Evolutionary conservation across 2,329 filamentous ascomycete species (phyloP), one percentile per base, ranked within the genome.

Genomic region (Boeremia exigua): DNA sequence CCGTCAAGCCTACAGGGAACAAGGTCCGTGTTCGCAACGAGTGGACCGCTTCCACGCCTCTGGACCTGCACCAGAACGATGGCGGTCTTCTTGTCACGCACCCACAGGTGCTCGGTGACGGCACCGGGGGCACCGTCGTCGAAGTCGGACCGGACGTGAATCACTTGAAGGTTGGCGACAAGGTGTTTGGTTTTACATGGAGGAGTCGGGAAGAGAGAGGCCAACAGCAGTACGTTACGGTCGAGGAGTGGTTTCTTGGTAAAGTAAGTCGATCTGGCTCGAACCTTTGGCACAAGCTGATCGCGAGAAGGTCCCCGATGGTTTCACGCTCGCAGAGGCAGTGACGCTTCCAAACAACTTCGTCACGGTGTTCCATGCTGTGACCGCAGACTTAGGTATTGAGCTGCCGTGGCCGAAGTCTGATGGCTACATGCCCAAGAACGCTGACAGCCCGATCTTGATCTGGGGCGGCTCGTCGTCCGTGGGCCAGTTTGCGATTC

Each of bases 31-130:
- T 88, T 36, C 79, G 77, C 25, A 81, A 85, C 9, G 74, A 81
- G 54, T 88, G 83, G 82, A 85, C 84, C 2, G 80, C 84, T 2
- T 86, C 85, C 1, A 85, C 83, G 1, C 86, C 86, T 0, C 75
- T 88, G 0, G 84, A 88, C 61, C 74, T 88, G 6, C 86, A 88
- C 70, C 81, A 84, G 55, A 82, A 84, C 39, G 84, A 87, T 62
- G 84, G 85, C 32, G 84, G 83, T 0, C 74, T 88, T 0, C 67
- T 86, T 11, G 77, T 86, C 10, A 64, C 75, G 27, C 72, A 79
- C 23, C 84, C 84, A 0, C 75, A 80, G 58, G 72, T 82, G 6
- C 75, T 84, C 9, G 84, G 85, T 30, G 80, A 81, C 50, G 78
- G 80, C 19, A 73, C 78, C 3, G 83, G 80, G 4, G 86, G 86